These are phyloP conservation scores for Tagetes patula DNA, from an alignment of 129 eudicot genomes.

Conservation along the genomic window DNA sequence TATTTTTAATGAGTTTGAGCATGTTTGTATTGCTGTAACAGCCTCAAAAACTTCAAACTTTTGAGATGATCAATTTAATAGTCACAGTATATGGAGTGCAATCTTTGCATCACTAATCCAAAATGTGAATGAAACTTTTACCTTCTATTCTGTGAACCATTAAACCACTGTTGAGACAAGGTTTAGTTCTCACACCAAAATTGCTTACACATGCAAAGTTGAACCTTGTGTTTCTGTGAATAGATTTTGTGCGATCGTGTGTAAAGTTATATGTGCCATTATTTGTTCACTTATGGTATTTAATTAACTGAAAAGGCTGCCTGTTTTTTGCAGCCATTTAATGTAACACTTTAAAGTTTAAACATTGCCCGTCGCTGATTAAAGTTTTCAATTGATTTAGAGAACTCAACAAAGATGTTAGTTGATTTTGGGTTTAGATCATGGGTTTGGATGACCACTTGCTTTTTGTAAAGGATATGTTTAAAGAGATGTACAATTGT, in stretches of 20 bases:
- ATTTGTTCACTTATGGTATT: too few relatives aligned
- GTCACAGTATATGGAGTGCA: neutral
- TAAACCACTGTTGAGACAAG: neutral
- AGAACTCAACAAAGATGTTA: neutral
- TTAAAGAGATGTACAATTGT: too few relatives aligned
- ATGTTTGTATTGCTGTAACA: too few relatives aligned
- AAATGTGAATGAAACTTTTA: neutral
- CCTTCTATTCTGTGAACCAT: neutral
- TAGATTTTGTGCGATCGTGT: neutral
- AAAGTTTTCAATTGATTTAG: neutral
- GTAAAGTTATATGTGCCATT: neutral
- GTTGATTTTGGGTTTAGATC: neutral
- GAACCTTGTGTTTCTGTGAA: neutral
- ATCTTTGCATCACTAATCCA: too few relatives aligned
- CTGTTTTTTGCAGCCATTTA: neutral
- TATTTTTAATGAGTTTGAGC: too few relatives aligned
- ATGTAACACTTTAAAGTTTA: too few relatives aligned
- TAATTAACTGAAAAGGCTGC: neutral
- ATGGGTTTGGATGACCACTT: too few relatives aligned
- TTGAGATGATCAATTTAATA: neutral
- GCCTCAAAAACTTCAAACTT: neutral
- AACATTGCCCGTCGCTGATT: neutral
- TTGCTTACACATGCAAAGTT: neutral
- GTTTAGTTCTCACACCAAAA: neutral
- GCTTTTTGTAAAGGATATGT: neutral